Evolutionary conservation across 176 grass and related monocot species (phyloP).

Genomic region (Carex myosuroides): DNA sequence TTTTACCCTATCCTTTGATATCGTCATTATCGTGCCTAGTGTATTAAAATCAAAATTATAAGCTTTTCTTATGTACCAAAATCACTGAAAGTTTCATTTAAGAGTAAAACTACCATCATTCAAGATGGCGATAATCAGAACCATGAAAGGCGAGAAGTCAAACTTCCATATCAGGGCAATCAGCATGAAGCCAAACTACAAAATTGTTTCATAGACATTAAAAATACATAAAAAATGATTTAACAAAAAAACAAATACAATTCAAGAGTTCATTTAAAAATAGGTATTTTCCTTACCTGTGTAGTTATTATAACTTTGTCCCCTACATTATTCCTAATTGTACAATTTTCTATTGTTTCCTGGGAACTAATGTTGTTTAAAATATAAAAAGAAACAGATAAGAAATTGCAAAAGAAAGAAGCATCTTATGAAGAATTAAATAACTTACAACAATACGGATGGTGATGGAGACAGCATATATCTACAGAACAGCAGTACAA

Average conservation of each 20-base stretch:
- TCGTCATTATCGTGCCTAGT: constrained; percentile 95
- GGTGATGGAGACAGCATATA: constrained; percentile 94
- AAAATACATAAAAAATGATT: constrained; percentile 1
- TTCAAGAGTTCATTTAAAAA: neutral
- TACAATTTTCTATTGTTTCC: neutral
- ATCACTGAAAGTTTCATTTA: neutral
- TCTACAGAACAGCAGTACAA: constrained; percentile 35
- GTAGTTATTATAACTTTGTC: neutral
- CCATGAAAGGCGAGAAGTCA: constrained; percentile 97
- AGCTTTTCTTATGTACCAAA: neutral
- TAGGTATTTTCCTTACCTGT: neutral
- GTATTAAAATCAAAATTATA: neutral
- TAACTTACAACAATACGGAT: constrained; percentile 97
- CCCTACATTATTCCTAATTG: neutral
- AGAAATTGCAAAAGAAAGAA: constrained; percentile 3
- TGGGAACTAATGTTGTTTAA: neutral
- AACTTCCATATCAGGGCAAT: constrained; percentile 95
- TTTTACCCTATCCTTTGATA: constrained; percentile 91
- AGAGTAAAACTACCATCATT: constrained; percentile 66
- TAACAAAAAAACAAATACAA: neutral
- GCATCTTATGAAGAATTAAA: neutral
- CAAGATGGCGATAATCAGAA: constrained; percentile 90
- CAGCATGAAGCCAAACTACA: constrained; percentile 93
- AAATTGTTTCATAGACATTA: neutral
- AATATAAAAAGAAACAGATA: neutral